Percentiles rank a stretch among this genome's conserved stretches.
Conservation (phyloP, 169 alveolate genomes). For the Ichthyophthirius multifiliis region DNA sequence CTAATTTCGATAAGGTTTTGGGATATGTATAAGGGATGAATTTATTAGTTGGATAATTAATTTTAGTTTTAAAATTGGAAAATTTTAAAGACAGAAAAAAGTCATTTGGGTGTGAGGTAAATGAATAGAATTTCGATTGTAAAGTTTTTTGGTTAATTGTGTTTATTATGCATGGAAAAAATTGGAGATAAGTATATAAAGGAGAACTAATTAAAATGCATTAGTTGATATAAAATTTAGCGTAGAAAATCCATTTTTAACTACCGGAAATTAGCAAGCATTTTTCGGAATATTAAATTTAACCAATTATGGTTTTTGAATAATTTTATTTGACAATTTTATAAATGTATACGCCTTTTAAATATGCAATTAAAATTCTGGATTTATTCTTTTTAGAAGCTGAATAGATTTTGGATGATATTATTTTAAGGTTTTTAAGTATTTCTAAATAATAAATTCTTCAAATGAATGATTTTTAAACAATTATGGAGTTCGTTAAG, state of each 20-base stretch:
- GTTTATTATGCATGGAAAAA: neutral
- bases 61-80: neutral
- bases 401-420: neutral
- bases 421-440: neutral
- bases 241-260: neutral
- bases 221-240: neutral
- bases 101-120: neutral
- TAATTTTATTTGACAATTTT: neutral
- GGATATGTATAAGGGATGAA: constrained; percentile 37
- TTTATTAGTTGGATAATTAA: neutral
- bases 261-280: neutral
- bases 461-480: neutral
- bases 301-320: neutral
- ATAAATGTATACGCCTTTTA: neutral
- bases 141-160: neutral
- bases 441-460: neutral
- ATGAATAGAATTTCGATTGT: neutral
- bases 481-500: too few species aligned
- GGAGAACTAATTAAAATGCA: neutral
- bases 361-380: neutral
- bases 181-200: neutral
- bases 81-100: neutral
- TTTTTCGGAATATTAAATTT: neutral
- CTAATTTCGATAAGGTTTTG: constrained; percentile 21
- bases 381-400: neutral